Evolutionary conservation across 495 filamentous ascomycete genomes (phyloP).

Genomic region (Daldinia loculata): DNA sequence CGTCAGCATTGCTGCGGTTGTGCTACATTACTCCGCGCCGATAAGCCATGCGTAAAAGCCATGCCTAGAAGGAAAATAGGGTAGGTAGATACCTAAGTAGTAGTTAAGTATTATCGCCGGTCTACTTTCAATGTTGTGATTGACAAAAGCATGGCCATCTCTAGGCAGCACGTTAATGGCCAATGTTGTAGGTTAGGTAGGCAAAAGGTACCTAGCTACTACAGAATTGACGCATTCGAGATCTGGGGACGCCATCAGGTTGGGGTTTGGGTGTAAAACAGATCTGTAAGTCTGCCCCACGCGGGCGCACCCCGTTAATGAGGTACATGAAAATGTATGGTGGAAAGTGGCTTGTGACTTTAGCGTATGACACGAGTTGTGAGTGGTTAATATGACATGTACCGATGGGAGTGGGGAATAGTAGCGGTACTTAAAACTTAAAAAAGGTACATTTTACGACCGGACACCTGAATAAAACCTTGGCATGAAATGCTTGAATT

Average conservation of each 20-base stretch:
- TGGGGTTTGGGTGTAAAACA: slow-evolving; percentile 27
- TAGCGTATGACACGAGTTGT: slow-evolving; percentile 39
- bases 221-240: neutral
- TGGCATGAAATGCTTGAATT: neutral
- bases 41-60: neutral
- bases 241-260: slow-evolving; percentile 25
- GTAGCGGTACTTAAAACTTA: slow-evolving; percentile 27
- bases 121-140: no score
- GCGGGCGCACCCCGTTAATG: slow-evolving; percentile 27
- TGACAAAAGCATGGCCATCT: neutral
- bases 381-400: slow-evolving; percentile 34
- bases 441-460: slow-evolving; percentile 16
- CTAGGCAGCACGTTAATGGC: neutral
- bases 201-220: slow-evolving; percentile 7
- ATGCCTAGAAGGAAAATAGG: neutral
- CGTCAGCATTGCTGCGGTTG: slow-evolving; percentile 32
- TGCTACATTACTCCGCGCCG: neutral
- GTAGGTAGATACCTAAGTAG: neutral
- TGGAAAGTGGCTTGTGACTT: slow-evolving; percentile 44
- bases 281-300: slow-evolving; percentile 22
- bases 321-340: slow-evolving; percentile 10
- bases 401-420: slow-evolving; percentile 17
- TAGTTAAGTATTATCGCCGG: neutral
- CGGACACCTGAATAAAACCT: neutral
- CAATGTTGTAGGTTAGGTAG: neutral